Percentiles rank a stretch among this genome's conserved stretches.
These are phyloP conservation scores for Basipetospora chlamydospora DNA, from an alignment of 2,329 filamentous ascomycete species.

Conservation along the genomic window DNA sequence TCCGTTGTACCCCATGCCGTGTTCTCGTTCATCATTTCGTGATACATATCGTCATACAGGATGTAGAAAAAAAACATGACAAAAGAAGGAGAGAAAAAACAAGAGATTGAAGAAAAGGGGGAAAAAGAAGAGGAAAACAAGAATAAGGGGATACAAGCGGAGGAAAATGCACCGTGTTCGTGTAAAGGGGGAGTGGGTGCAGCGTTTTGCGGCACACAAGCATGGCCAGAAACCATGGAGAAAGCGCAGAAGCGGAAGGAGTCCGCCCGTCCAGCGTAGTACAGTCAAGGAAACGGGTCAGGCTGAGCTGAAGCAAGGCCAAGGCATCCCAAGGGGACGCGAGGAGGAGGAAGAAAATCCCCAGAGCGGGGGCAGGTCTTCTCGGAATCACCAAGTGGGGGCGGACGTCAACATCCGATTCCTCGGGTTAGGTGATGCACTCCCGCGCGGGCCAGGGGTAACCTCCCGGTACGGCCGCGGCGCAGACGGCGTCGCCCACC, in stretches of 20 bases:
- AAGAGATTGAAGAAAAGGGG: slow-evolving; percentile 2
- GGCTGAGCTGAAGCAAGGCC: too few species aligned
- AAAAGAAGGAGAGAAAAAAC: background rate
- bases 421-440: too few species aligned
- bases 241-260: background rate
- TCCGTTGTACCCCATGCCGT: background rate
- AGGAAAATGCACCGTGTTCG: background rate
- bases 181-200: background rate
- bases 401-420: background rate
- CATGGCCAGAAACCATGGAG: background rate
- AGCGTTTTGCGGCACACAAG: slow-evolving; percentile 1
- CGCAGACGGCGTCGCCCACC: slow-evolving; percentile 27
- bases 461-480: slow-evolving; percentile 10
- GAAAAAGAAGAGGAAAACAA: background rate
- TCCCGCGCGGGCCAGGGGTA: too few species aligned
- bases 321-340: too few species aligned
- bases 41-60: slow-evolving; percentile 3
- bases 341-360: too few species aligned
- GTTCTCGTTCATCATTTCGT: background rate
- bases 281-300: too few species aligned
- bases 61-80: background rate
- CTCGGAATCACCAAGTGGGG: too few species aligned
- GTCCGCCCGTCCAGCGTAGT: too few species aligned
- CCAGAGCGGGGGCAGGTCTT: too few species aligned
- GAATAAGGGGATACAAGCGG: too few species aligned